These are phyloP conservation scores for Cardiospermum halicacabum DNA, from an alignment of 345 rosid genomes.

Conservation along the genomic window DNA sequence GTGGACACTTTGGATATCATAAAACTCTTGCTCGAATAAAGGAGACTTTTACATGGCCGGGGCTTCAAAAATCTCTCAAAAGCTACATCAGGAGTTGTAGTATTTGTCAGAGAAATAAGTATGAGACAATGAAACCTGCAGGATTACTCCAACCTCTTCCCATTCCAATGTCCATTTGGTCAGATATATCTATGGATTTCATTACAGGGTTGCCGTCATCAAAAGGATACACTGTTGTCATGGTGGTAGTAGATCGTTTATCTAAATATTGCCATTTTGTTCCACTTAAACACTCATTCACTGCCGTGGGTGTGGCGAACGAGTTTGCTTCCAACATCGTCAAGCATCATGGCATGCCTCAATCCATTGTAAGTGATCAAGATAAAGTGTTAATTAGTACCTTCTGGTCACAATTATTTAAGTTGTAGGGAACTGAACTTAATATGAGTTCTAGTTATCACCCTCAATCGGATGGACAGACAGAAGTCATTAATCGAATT, in stretches of 20 bases:
- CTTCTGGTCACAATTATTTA: no score
- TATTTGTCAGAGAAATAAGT: neutral
- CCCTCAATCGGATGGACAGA: neutral
- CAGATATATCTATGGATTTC: neutral
- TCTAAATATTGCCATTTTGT: neutral
- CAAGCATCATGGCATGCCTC: no score
- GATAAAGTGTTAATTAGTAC: no score
- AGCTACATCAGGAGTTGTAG: neutral
- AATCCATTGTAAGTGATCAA: no score
- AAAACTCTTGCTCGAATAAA: neutral
- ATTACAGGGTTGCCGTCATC: neutral
- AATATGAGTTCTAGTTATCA: neutral
- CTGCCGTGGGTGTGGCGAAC: neutral
- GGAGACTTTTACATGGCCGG: neutral
- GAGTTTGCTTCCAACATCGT: no score
- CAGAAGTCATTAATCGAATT: neutral
- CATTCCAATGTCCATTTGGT: neutral
- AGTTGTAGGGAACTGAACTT: neutral
- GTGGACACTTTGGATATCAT: neutral
- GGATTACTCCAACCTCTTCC: neutral
- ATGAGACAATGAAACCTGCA: neutral
- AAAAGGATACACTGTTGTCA: neutral
- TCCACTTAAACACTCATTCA: neutral
- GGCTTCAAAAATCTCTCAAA: neutral
- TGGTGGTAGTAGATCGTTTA: neutral